Evolutionary conservation across 305 asterid species (phyloP).

Genomic region (Fraxinus velutina): DNA sequence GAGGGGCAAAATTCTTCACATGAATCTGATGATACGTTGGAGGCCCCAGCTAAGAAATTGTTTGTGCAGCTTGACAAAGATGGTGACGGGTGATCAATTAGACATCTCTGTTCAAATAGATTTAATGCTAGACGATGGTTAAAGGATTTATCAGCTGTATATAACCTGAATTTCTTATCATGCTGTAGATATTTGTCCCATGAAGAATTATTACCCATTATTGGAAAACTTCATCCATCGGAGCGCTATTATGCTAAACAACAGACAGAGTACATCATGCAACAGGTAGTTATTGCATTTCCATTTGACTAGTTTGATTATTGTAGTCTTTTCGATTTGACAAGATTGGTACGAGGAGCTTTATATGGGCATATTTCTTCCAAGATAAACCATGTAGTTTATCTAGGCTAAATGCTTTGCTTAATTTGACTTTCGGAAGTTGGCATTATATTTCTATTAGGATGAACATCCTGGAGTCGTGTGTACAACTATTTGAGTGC

Average conservation of each 20-base stretch:
- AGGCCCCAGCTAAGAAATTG: slow-evolving; percentile 70
- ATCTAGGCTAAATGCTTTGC: slow-evolving; percentile 8
- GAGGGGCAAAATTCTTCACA: slow-evolving; percentile 52
- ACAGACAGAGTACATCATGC: slow-evolving; percentile 84
- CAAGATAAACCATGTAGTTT: not conserved
- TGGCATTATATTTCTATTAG: not conserved
- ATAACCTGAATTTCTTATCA: slow-evolving; percentile 14
- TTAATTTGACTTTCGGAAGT: slow-evolving; percentile 13
- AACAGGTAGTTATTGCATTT: slow-evolving; percentile 58
- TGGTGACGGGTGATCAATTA: slow-evolving; percentile 76
- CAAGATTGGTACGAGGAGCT: not conserved
- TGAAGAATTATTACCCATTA: slow-evolving; percentile 67
- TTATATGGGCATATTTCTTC: not conserved
- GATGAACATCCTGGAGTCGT: not conserved
- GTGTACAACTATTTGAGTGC: not conserved
- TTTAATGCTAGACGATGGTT: not conserved
- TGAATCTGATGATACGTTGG: slow-evolving; percentile 44
- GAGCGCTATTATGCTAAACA: slow-evolving; percentile 86
- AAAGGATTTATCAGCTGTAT: slow-evolving; percentile 11
- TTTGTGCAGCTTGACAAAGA: slow-evolving; percentile 83
- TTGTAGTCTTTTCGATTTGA: not conserved
- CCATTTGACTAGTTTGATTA: not conserved
- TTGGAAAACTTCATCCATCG: slow-evolving; percentile 85
- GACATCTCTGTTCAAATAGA: slow-evolving; percentile 18
- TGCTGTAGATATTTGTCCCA: slow-evolving; percentile 67